Evolutionary conservation across 495 filamentous ascomycete genomes (phyloP).

Genomic region (Sordaria brevicollis): DNA sequence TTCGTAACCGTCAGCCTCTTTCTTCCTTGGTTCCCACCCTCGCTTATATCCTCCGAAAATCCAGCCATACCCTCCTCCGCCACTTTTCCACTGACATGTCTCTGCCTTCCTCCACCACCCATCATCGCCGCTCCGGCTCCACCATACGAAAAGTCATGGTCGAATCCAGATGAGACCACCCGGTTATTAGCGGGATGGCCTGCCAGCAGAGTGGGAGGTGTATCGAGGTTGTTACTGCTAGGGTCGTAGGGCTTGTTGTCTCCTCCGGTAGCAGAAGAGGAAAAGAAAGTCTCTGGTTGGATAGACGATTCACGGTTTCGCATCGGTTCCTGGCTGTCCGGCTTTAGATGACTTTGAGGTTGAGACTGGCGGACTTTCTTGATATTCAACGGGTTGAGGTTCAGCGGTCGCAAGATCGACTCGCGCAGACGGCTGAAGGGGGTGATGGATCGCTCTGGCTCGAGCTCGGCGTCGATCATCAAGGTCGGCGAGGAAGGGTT

Average conservation of each 20-base stretch:
- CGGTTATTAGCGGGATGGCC: constrained; percentile 10
- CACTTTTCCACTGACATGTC: constrained; percentile 75
- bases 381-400: constrained; percentile 20
- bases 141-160: constrained; percentile 38
- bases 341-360: neutral
- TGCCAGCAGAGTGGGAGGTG: constrained; percentile 37
- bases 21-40: neutral
- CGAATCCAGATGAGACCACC: constrained; percentile 46
- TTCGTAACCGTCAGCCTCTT: neutral
- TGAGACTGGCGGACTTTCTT: constrained; percentile 21
- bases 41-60: neutral
- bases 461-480: neutral
- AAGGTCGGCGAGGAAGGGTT: constrained; percentile 16
- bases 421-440: constrained; percentile 19
- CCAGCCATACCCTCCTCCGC: constrained; percentile 70
- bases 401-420: constrained; percentile 31
- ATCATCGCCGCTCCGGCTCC: constrained; percentile 21
- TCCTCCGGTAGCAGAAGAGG: constrained; percentile 9
- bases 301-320: constrained; percentile 31
- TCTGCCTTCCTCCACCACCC: constrained; percentile 17
- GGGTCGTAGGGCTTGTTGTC: constrained; percentile 37
- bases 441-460: constrained; percentile 12
- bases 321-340: constrained; percentile 20
- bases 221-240: constrained; percentile 34
- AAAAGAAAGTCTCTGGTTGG: constrained; percentile 44